Evolutionary conservation across 257 asterid genomes (phyloP), one percentile per base, ranked within the genome.

Genomic region (Linderniella brevidens): DNA sequence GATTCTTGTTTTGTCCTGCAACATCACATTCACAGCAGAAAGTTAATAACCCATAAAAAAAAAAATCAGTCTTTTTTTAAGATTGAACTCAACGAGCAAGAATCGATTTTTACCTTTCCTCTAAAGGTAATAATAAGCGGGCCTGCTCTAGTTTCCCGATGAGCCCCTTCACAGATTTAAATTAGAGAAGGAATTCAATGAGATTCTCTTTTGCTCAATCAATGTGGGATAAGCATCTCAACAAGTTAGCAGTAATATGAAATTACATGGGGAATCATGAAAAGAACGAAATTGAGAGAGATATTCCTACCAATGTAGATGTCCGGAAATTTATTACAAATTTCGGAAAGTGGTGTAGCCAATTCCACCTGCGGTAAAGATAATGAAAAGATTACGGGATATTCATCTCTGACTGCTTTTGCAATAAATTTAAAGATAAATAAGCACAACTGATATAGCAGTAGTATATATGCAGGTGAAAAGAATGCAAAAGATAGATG

Each of bases 281-380:
- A 15, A 11, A 4, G 14, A 16, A 43, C 4, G 17, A 1, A 8
- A 13, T 18, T 3, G 4, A 39, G 43, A 39, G 48, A 35, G 41
- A 17, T n/a, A n/a, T 44, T 57, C 73, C 58, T 70, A 86, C 96
- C 93, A 40, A 77, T 69, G 60, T 70, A 65, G 53, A 79, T 61
- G 62, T 82, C 92, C 3, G 96, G 84, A 64, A 64, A 86, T 53
- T 71, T 73, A 19, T 64, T 63, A 57, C 69, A 32, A 39, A 79
- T 71, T 58, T 70, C 71, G 17, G 90, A 68, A 35, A 86, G 70
- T 37, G 93, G 84, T 58, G 76, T 86, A 71, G 86, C 88, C 37
- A 57, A 64, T 63, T 86, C 86, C 36, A 79, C 77, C 96, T 82
- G 75, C 68, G 67, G 18, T 18, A 19, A 46, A 19, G 38, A 19